Conservation (phyloP, 2,329 filamentous ascomycete genomes). For the Ascochyta fabae region DNA sequence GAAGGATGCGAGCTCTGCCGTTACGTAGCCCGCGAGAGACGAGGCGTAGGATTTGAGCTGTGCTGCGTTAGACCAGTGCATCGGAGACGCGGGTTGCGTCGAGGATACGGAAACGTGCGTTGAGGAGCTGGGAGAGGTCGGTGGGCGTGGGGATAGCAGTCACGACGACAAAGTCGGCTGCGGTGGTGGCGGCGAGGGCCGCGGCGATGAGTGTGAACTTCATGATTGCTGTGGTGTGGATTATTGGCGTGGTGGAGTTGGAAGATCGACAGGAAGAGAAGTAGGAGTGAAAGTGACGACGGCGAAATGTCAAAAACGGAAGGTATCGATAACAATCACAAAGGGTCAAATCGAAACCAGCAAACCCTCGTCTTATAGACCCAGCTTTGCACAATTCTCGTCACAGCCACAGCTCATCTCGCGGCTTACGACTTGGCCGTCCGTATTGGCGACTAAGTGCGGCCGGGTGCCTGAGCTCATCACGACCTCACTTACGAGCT, state of each 20-base stretch:
- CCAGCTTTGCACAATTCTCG: conserved; percentile 7
- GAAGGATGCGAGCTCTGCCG: conserved; percentile 19
- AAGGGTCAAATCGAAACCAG: background rate
- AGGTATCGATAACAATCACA: conserved; percentile 1
- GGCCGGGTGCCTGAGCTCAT: conserved; percentile 4
- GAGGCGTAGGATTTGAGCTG: conserved; percentile 25
- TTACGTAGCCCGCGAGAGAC: conserved; percentile 21
- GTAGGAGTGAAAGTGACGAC: background rate
- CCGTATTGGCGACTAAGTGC: conserved; percentile 8
- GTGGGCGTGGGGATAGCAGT: conserved; percentile 23
- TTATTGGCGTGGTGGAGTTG: background rate
- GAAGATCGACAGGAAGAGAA: background rate
- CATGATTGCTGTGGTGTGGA: conserved; percentile 17
- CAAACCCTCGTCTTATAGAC: conserved; percentile 12
- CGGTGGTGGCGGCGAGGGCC: conserved; percentile 23
- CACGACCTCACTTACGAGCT: background rate
- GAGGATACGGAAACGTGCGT: conserved; percentile 17
- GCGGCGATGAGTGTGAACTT: conserved; percentile 27
- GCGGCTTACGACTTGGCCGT: conserved; percentile 2
- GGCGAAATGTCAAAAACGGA: background rate
- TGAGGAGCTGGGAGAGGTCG: conserved; percentile 22
- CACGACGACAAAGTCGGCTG: conserved; percentile 33
- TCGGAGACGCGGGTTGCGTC: no score
- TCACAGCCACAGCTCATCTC: conserved; percentile 17
- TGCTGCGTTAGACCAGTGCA: background rate